Evolutionary conservation across 306 rosid genomes (phyloP).

Genomic region (Abrus precatorius): DNA sequence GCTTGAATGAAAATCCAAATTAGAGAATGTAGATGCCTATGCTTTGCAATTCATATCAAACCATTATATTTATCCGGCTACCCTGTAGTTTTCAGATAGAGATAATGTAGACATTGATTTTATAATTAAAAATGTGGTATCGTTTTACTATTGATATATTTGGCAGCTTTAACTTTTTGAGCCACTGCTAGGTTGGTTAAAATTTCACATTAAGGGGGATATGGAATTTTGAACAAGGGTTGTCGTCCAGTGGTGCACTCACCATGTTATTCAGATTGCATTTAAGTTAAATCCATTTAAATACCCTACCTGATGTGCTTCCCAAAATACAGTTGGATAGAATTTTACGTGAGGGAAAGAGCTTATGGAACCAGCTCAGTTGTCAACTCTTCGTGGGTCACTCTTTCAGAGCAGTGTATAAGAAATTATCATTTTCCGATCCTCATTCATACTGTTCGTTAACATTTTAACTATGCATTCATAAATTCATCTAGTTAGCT

Average conservation of each 20-base stretch:
- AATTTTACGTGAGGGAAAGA: too few relatives aligned
- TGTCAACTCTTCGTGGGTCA: too few relatives aligned
- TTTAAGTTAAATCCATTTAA: too few relatives aligned
- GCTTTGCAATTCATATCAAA: neutral
- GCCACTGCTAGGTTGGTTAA: neutral
- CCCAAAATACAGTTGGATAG: too few relatives aligned
- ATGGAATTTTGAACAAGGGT: neutral
- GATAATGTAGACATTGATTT: neutral
- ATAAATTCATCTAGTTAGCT: too few relatives aligned
- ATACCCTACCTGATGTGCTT: too few relatives aligned
- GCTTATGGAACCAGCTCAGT: too few relatives aligned
- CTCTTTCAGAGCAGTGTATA: too few relatives aligned
- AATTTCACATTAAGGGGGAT: neutral
- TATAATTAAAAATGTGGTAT: slow-evolving; percentile 10
- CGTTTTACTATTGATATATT: neutral
- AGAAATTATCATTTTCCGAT: neutral
- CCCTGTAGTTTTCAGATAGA: neutral
- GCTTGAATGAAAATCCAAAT: slow-evolving; percentile 33
- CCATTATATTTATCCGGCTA: neutral
- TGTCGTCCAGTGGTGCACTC: too few relatives aligned
- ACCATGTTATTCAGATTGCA: too few relatives aligned
- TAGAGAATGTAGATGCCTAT: neutral
- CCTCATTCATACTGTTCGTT: neutral
- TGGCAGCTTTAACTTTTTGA: neutral
- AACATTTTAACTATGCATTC: too few relatives aligned